phyloP scores from a whole-genome alignment of 1,139 yeast genomes.

The Hansenula anomala region DNA sequence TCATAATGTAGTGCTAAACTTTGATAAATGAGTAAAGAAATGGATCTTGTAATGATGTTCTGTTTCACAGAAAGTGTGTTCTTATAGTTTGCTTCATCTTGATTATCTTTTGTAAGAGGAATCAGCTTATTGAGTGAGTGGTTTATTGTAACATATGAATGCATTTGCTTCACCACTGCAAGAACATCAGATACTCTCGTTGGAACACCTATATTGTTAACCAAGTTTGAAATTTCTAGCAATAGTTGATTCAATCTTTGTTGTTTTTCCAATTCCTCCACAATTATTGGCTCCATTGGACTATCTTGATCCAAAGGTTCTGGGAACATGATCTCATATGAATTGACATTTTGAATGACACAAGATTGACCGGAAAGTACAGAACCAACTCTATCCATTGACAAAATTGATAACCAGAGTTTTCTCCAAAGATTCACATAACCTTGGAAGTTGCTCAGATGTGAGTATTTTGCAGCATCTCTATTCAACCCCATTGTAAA shows the following conservation, averaged over 20 bases:
- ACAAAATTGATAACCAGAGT: slow-evolving; percentile 20
- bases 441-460: background rate
- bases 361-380: slow-evolving; percentile 20
- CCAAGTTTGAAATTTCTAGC: slow-evolving; percentile 12
- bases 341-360: slow-evolving; percentile 11
- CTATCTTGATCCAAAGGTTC: slow-evolving; percentile 3
- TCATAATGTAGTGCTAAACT: slow-evolving; percentile 17
- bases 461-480: slow-evolving; percentile 19
- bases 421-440: slow-evolving; percentile 20
- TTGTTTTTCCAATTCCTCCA: slow-evolving; percentile 11
- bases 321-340: slow-evolving; percentile 14
- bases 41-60: slow-evolving; percentile 12
- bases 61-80: slow-evolving; percentile 13
- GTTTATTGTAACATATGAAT: slow-evolving; percentile 12
- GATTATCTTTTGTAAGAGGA: background rate
- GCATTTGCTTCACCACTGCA: slow-evolving; percentile 11
- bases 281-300: slow-evolving; percentile 10
- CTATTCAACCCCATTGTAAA: slow-evolving; percentile 38
- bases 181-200: slow-evolving; percentile 15
- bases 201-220: slow-evolving; percentile 12
- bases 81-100: slow-evolving; percentile 7
- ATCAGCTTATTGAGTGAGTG: slow-evolving; percentile 10
- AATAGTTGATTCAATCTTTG: slow-evolving; percentile 13
- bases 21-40: slow-evolving; percentile 16
- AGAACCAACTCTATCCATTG: slow-evolving; percentile 18